phyloP scores from a whole-genome alignment of 1,284 basidiomycete species.

The Pseudozyma tsukubaensis region DNA sequence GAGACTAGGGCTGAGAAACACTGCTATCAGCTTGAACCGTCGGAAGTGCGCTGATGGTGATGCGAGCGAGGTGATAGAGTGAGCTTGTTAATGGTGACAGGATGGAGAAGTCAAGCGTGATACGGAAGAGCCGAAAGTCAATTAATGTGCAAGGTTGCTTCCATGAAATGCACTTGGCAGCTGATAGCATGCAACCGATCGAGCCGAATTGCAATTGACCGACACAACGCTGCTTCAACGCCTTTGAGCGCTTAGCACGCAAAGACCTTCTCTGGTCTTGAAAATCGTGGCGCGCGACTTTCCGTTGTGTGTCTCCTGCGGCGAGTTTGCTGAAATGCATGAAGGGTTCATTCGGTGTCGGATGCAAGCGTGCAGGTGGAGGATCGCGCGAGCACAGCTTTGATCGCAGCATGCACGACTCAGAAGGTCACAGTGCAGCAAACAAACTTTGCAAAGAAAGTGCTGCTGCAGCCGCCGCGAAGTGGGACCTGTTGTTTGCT shows the following conservation, averaged over 20 bases:
- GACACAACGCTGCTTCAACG: no score
- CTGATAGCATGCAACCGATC: conserved; percentile 16
- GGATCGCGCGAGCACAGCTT: not conserved
- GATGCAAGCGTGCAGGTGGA: conserved; percentile 26
- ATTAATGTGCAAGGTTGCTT: not conserved
- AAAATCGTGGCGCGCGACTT: no score
- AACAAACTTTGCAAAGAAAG: no score
- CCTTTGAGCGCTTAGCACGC: no score
- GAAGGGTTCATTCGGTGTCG: conserved; percentile 43
- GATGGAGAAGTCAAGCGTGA: not conserved
- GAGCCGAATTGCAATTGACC: not conserved
- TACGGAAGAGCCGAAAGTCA: conserved; percentile 5
- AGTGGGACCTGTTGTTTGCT: no score
- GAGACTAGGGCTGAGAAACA: no score
- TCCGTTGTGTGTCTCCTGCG: no score
- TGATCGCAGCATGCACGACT: no score
- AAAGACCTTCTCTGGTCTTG: not conserved
- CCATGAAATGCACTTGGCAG: not conserved
- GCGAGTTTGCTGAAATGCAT: not conserved
- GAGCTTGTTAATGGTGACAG: not conserved
- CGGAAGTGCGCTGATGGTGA: no score
- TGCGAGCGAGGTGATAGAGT: not conserved
- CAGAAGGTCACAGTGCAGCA: no score
- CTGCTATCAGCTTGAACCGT: no score
- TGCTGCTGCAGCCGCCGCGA: no score